A percentile compares a stretch with the other conserved stretches of the same genome.
These are phyloP conservation scores for Colletotrichum scovillei DNA, from an alignment of 2,329 filamentous ascomycete species.

Conservation along the genomic window DNA sequence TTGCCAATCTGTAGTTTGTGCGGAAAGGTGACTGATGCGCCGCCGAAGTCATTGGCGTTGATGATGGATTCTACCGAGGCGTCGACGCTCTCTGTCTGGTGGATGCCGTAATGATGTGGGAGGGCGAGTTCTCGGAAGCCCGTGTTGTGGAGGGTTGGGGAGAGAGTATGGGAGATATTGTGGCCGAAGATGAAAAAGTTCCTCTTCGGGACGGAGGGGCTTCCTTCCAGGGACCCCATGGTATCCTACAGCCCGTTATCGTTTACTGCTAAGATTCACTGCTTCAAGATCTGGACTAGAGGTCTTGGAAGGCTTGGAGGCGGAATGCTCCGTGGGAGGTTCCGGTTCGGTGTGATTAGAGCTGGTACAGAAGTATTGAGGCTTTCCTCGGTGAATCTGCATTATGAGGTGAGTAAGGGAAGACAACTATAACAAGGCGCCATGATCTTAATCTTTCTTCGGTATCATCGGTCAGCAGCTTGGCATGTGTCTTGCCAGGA, in stretches of 20 bases:
- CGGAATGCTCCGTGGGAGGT: too few species aligned
- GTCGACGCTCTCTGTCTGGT: slow-evolving; percentile 15
- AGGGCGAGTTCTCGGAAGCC: slow-evolving; percentile 10
- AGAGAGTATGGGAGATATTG: slow-evolving; percentile 15
- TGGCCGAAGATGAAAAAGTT: slow-evolving; percentile 18
- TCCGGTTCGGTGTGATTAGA: too few species aligned
- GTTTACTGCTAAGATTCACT: too few species aligned
- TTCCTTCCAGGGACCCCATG: background rate
- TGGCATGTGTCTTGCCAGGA: background rate
- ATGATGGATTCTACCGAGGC: slow-evolving; percentile 3
- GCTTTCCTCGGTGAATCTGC: too few species aligned
- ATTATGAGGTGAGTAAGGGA: background rate
- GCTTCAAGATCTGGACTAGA: too few species aligned
- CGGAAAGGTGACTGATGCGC: slow-evolving; percentile 10
- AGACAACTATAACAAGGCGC: background rate
- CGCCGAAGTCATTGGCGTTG: background rate
- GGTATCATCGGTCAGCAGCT: background rate
- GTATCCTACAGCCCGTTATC: too few species aligned
- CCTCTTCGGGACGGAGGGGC: background rate
- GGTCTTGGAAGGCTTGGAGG: too few species aligned
- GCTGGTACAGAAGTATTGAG: too few species aligned
- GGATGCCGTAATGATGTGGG: slow-evolving; percentile 8
- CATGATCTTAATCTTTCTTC: background rate
- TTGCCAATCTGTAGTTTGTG: slow-evolving; percentile 8
- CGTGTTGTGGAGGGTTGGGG: slow-evolving; percentile 10